These are phyloP conservation scores for Trichoderma gamsii DNA, from an alignment of 495 filamentous ascomycete genomes.

Conservation along the genomic window DNA sequence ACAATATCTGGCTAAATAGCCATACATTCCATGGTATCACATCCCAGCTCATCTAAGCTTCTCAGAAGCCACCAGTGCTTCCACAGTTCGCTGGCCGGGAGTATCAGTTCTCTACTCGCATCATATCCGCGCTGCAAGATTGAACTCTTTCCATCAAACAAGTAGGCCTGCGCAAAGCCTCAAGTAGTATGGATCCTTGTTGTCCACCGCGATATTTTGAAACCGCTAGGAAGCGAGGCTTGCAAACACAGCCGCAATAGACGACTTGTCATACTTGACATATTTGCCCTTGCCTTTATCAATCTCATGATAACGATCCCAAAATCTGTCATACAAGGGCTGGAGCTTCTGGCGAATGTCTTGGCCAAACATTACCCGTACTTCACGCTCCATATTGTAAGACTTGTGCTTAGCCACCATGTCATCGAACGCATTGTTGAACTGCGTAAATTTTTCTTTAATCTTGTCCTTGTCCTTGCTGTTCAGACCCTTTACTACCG, in stretches of 20 bases:
- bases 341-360: constrained; percentile 87
- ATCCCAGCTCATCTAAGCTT: not conserved
- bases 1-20: not conserved
- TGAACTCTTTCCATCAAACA: not conserved
- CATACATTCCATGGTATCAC: not conserved
- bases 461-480: constrained; percentile 91
- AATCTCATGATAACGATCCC: constrained; percentile 94
- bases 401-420: constrained; percentile 72
- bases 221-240: constrained; percentile 24
- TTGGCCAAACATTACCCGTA: constrained; percentile 65
- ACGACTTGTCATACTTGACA: constrained; percentile 88
- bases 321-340: constrained; percentile 90
- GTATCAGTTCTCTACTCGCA: not conserved
- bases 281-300: constrained; percentile 97
- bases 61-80: not conserved
- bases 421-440: constrained; percentile 88
- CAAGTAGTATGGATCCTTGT: not conserved
- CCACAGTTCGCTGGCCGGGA: not conserved
- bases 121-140: not conserved
- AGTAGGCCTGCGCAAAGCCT: not conserved
- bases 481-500: constrained; percentile 72
- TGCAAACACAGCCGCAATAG: constrained; percentile 49
- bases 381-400: constrained; percentile 81
- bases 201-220: not conserved
- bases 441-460: constrained; percentile 86